Evolutionary conservation across 805 yeast species (phyloP).

Genomic region (Lachancea meyersii): DNA sequence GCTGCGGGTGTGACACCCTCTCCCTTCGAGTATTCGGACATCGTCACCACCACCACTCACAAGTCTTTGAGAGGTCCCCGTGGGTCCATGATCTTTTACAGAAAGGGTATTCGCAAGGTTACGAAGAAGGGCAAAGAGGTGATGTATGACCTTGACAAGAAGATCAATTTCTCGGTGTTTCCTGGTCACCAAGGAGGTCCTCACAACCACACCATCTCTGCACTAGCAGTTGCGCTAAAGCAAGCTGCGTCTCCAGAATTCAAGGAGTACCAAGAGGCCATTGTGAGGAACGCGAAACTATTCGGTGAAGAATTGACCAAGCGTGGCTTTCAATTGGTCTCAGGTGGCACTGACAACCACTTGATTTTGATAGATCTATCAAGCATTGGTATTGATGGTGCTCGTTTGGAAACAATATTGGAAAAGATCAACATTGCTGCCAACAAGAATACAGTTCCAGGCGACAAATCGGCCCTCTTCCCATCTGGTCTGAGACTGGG

Average conservation of each 20-base stretch:
- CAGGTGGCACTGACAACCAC: slow-evolving; percentile 93
- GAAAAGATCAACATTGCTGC: slow-evolving; percentile 91
- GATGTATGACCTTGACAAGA: slow-evolving; percentile 79
- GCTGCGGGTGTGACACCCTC: slow-evolving; percentile 93
- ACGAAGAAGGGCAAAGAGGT: slow-evolving; percentile 82
- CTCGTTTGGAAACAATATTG: slow-evolving; percentile 84
- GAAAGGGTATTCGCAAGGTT: slow-evolving; percentile 84
- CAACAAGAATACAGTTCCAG: slow-evolving; percentile 94
- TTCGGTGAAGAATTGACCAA: slow-evolving; percentile 62
- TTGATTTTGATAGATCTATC: slow-evolving; percentile 79
- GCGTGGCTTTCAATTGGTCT: slow-evolving; percentile 70
- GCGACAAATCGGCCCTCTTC: slow-evolving; percentile 90
- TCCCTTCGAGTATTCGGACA: slow-evolving; percentile 89
- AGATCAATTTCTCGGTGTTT: slow-evolving; percentile 94
- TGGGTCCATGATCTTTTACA: slow-evolving; percentile 96
- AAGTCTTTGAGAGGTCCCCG: slow-evolving; percentile 98
- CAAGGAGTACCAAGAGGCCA: slow-evolving; percentile 76
- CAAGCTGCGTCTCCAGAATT: slow-evolving; percentile 88
- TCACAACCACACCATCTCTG: slow-evolving; percentile 95
- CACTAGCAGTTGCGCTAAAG: slow-evolving; percentile 89
- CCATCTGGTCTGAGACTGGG: slow-evolving; percentile 97
- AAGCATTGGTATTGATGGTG: slow-evolving; percentile 80
- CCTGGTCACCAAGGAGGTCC: slow-evolving; percentile 99
- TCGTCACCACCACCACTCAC: slow-evolving; percentile 96
- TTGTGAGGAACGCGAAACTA: slow-evolving; percentile 71